Conservation (phyloP, 1,284 basidiomycete genomes). For the Irpex sp. region DNA sequence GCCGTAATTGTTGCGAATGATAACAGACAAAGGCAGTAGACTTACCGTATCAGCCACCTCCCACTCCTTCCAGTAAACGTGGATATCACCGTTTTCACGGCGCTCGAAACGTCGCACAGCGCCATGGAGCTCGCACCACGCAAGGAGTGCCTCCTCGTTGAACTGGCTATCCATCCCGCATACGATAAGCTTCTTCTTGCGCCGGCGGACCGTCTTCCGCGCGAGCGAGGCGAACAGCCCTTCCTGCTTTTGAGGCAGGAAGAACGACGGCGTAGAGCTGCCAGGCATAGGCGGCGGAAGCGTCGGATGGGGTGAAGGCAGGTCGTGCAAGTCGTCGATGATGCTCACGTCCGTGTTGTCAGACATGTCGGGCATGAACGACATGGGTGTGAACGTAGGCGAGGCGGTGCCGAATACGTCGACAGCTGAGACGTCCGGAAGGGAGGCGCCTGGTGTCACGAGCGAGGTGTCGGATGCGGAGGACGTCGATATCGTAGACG, state of each 20-base stretch:
- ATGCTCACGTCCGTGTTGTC: slow-evolving; percentile 3
- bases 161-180: slow-evolving; percentile 10
- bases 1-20: neutral
- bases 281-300: slow-evolving; percentile 26
- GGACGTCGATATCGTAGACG: slow-evolving; percentile 14
- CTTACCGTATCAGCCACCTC: slow-evolving; percentile 28
- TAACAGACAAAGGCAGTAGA: neutral
- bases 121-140: slow-evolving; percentile 29
- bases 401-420: slow-evolving; percentile 12
- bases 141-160: slow-evolving; percentile 19
- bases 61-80: slow-evolving; percentile 29
- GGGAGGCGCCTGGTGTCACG: slow-evolving; percentile 21
- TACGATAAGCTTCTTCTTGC: slow-evolving; percentile 27
- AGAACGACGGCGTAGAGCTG: slow-evolving; percentile 25
- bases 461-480: slow-evolving; percentile 20
- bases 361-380: slow-evolving; percentile 20
- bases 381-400: slow-evolving; percentile 18
- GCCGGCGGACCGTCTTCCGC: slow-evolving; percentile 17
- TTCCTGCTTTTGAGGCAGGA: slow-evolving; percentile 20
- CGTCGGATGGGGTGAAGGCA: slow-evolving; percentile 22
- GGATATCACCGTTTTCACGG: slow-evolving; percentile 25
- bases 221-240: slow-evolving; percentile 17
- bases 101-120: slow-evolving; percentile 23
- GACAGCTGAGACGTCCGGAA: slow-evolving; percentile 9
- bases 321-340: slow-evolving; percentile 9